Evolutionary conservation across 202 grass and related monocot genomes (phyloP).

Genomic region (Dendrocalamus latiflorus): DNA sequence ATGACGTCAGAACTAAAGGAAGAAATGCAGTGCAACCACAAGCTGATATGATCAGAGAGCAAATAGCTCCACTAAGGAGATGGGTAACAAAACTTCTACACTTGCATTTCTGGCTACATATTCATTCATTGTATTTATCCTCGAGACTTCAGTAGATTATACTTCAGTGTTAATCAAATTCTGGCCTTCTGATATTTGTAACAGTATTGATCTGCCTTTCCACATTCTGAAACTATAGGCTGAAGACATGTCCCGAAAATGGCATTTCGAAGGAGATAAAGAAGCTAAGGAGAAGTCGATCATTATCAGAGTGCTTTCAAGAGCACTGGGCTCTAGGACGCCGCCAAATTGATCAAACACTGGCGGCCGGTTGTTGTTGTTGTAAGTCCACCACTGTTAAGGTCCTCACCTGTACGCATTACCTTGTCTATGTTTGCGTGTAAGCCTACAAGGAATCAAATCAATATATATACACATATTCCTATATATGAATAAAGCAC

Average conservation of each 20-base stretch:
- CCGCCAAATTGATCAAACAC: slow-evolving; percentile 22
- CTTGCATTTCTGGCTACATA: not conserved
- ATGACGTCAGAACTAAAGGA: slow-evolving; percentile 65
- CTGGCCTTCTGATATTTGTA: not conserved
- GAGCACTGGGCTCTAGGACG: slow-evolving; percentile 43
- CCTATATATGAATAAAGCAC: not conserved
- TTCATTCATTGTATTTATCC: not conserved
- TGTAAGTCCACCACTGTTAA: not conserved
- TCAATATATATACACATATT: not conserved
- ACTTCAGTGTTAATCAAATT: not conserved
- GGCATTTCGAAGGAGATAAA: slow-evolving; percentile 46
- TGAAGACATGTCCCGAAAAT: slow-evolving; percentile 53
- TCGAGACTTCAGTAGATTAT: not conserved
- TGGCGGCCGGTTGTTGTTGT: not conserved
- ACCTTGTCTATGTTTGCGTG: not conserved
- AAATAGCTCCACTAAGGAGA: slow-evolving; percentile 60
- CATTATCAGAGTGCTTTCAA: slow-evolving; percentile 59
- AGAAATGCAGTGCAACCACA: slow-evolving; percentile 61
- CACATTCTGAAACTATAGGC: slow-evolving; percentile 41
- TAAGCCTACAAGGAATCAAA: not conserved
- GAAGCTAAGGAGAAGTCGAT: slow-evolving; percentile 52
- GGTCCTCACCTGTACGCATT: not conserved
- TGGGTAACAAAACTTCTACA: slow-evolving; percentile 53
- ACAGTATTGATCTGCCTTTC: not conserved
- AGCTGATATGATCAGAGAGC: slow-evolving; percentile 70